These are phyloP conservation scores for Termitomyces titanicus DNA, from an alignment of 768 basidiomycete species.

Conservation along the genomic window DNA sequence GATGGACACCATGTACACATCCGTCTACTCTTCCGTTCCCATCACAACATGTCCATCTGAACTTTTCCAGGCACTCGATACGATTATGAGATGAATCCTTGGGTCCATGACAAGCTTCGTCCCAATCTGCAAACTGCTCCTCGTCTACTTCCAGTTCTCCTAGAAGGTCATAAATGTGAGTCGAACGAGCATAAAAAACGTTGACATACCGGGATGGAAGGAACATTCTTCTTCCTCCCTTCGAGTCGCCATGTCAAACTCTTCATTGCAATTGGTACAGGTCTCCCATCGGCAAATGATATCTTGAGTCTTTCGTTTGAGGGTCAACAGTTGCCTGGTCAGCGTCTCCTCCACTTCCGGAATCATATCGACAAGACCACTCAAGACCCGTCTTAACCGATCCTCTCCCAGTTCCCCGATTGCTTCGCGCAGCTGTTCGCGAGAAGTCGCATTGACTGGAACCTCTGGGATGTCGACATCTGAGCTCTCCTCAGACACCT, in stretches of 20 bases:
- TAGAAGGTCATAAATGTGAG: slow-evolving; percentile 11
- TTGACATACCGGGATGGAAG: slow-evolving; percentile 50
- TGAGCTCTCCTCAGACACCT: slow-evolving; percentile 26
- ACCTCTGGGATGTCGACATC: slow-evolving; percentile 28
- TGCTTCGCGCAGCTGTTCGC: slow-evolving; percentile 37
- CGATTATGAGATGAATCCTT: slow-evolving; percentile 40
- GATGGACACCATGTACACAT: slow-evolving; percentile 38
- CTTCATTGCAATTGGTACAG: slow-evolving; percentile 44
- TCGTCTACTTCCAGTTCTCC: slow-evolving; percentile 40
- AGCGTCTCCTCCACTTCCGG: slow-evolving; percentile 40
- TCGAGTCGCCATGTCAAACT: slow-evolving; percentile 38
- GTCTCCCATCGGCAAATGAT: slow-evolving; percentile 42
- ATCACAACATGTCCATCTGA: slow-evolving; percentile 51
- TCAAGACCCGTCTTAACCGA: slow-evolving; percentile 40
- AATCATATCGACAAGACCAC: slow-evolving; percentile 33
- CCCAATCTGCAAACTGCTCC: slow-evolving; percentile 41
- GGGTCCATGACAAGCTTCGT: slow-evolving; percentile 43
- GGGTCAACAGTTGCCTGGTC: slow-evolving; percentile 39
- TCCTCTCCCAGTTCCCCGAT: slow-evolving; percentile 40
- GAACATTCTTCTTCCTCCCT: slow-evolving; percentile 39
- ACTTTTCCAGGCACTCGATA: slow-evolving; percentile 41
- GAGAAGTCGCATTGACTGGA: slow-evolving; percentile 35
- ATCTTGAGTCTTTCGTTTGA: slow-evolving; percentile 29
- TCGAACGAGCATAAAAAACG: neutral
- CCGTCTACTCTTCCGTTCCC: slow-evolving; percentile 31